Conservation (phyloP, 108 stramenopile genomes). For the Stephanodiscus triporus region DNA sequence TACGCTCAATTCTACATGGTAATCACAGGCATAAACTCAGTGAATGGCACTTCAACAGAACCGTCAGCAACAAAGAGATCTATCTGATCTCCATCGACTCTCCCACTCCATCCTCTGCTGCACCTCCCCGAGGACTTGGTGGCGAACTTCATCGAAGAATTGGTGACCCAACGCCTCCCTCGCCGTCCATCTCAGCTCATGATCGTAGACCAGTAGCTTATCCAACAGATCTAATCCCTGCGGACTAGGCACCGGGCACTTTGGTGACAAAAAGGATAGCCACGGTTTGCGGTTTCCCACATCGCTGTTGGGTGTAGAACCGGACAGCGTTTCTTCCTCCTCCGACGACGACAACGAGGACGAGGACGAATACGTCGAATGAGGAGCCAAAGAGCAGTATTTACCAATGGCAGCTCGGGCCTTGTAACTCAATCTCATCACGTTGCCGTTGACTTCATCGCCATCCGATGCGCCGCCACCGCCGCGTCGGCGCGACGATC, state of each 20-base stretch:
- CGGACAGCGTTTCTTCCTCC: conserved; percentile 9
- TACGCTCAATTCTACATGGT: too few species aligned
- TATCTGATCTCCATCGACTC: conserved; percentile 27
- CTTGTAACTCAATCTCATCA: conserved; percentile 32
- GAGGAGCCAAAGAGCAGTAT: conserved; percentile 29
- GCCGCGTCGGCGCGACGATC: background rate
- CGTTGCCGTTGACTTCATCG: conserved; percentile 38
- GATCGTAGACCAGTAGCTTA: conserved; percentile 82
- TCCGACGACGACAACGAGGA: conserved; percentile 18
- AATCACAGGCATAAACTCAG: too few species aligned
- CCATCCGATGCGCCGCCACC: background rate
- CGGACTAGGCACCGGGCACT: conserved; percentile 52
- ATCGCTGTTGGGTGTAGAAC: conserved; percentile 11
- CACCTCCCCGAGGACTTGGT: conserved; percentile 52
- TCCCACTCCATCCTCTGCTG: conserved; percentile 42
- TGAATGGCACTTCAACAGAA: too few species aligned
- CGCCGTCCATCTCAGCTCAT: conserved; percentile 78
- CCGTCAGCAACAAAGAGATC: background rate
- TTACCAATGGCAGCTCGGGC: conserved; percentile 48
- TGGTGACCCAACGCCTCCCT: conserved; percentile 81
- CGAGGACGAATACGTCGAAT: conserved; percentile 18
- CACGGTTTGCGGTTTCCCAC: conserved; percentile 40
- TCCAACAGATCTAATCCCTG: conserved; percentile 79
- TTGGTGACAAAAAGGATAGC: conserved; percentile 37
- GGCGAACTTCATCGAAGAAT: conserved; percentile 85